Evolutionary conservation across 129 eudicot genomes (phyloP).

Genomic region (Chrysanthemum seticuspe): DNA sequence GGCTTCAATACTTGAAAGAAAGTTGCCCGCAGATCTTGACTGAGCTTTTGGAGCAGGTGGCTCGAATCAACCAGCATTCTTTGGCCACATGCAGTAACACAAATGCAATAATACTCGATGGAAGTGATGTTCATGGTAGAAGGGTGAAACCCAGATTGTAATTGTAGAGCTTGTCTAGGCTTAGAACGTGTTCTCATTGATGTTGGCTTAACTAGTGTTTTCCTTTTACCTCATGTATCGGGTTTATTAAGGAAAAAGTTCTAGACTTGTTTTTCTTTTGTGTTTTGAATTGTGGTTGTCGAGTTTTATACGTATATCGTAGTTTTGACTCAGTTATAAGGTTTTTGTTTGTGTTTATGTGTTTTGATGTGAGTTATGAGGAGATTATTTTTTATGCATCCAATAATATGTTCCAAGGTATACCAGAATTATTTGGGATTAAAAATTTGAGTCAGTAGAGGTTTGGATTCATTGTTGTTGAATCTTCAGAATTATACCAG

Average conservation of each 20-base stretch:
- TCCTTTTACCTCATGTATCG: constrained; percentile 6
- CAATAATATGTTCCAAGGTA: too few relatives aligned
- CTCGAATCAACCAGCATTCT: constrained; percentile 72
- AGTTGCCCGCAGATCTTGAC: constrained; percentile 76
- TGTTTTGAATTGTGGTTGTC: neutral
- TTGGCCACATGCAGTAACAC: constrained; percentile 31
- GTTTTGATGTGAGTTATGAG: too few relatives aligned
- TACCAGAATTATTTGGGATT: too few relatives aligned
- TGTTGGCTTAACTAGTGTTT: constrained; percentile 11
- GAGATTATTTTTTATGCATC: too few relatives aligned
- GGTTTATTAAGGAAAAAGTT: constrained; percentile 8
- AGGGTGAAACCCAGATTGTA: constrained; percentile 81
- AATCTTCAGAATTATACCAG: too few relatives aligned
- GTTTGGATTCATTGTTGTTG: too few relatives aligned
- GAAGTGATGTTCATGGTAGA: constrained; percentile 70
- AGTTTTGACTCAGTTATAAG: neutral
- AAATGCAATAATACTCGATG: constrained; percentile 49
- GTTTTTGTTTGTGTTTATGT: too few relatives aligned
- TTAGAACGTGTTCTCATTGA: constrained; percentile 4
- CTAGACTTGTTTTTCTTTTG: constrained; percentile 10
- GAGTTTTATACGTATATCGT: constrained; percentile 14
- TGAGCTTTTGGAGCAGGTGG: constrained; percentile 74
- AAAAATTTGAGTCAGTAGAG: too few relatives aligned
- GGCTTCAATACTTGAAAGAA: constrained; percentile 55
- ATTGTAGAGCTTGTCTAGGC: constrained; percentile 10